A percentile compares a stretch with the other conserved stretches of the same genome.
Conservation (phyloP, 768 basidiomycete species). For the Tulasnella sp. region DNA sequence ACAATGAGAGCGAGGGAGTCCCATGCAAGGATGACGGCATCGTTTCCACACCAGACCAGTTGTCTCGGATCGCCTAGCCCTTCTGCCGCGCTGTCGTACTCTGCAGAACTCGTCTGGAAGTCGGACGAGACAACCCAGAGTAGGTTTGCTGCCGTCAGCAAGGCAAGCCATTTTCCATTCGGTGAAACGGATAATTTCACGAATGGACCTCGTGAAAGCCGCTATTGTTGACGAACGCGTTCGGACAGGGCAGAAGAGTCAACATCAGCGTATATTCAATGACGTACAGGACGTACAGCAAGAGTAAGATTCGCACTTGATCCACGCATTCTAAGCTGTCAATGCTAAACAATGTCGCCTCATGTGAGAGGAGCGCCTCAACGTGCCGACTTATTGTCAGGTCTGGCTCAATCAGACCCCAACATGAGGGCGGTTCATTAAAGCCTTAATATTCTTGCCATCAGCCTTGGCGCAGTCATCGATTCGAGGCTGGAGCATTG, state of each 20-base stretch:
- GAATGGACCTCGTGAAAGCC: constrained; percentile 81
- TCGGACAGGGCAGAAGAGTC: neutral
- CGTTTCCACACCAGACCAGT: constrained; percentile 93
- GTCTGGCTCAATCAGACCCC: constrained; percentile 86
- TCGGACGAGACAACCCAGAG: constrained; percentile 95
- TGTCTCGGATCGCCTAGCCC: constrained; percentile 33
- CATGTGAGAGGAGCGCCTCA: constrained; percentile 76
- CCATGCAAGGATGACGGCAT: constrained; percentile 86
- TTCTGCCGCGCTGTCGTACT: constrained; percentile 56
- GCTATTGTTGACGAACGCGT: constrained; percentile 29
- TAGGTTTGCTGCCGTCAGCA: constrained; percentile 58
- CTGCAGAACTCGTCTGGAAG: constrained; percentile 79
- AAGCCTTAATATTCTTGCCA: constrained; percentile 39
- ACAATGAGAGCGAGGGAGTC: constrained; percentile 64
- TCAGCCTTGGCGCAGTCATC: neutral
- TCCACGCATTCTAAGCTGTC: constrained; percentile 85
- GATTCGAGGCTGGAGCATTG: neutral
- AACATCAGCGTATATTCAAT: neutral
- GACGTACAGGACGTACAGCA: neutral
- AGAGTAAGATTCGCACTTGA: constrained; percentile 30
- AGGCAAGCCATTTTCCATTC: constrained; percentile 82
- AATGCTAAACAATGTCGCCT: constrained; percentile 66
- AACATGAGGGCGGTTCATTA: constrained; percentile 67
- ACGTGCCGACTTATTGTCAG: constrained; percentile 80
- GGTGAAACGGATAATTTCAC: constrained; percentile 80